Evolutionary conservation across 2,329 filamentous ascomycete genomes (phyloP), one percentile per base, ranked within the genome.

Genomic region (Microcyclospora tardicrescens): DNA sequence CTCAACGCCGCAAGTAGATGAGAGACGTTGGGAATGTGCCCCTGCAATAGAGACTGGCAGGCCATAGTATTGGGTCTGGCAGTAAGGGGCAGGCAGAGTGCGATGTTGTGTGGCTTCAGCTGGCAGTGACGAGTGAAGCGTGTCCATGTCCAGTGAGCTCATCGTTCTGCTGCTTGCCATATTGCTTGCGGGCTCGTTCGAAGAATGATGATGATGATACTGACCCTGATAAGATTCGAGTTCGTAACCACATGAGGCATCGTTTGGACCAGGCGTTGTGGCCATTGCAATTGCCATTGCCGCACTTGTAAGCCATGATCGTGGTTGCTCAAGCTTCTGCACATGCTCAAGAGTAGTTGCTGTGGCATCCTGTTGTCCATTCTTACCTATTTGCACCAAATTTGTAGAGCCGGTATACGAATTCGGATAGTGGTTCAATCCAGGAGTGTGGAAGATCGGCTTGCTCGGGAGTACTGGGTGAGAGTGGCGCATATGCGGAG

Each of bases 71-170:
- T 24, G 19, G 19, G 19, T 8, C 19, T 24, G 19, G 19, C 19
- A 24, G 41, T 52, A 52, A 5, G 56, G 55, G 3, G 46, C 49
- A 3, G 56, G 55, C 28, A 58, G 37, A n/a, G 53, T 48, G 12
- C 56, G 48, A 41, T 58, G 54, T 15, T 54, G 48, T 13, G 47
- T 50, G 4, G 53, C 51, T 31, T 55, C 52, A 8, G 45, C 43
- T 15, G 57, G 56, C 10, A 60, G 43, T 10, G 55, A 58, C 12
- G 51, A 53, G 30, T 59, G 53, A 28, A 60, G 42, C 5, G 51
- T 52, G n/a, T 44, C 49, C 55, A 59, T 58, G 42, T 54, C 55
- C 28, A 60, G 45, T 3, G 54, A 51, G 11, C 38, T 35, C 15
- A 58, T 55, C 10, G 41, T 40, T 9, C 51, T 49, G 13, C 49